Conservation (phyloP, 371 early-diverging fungal genomes). For the Actinomucor elegans region DNA sequence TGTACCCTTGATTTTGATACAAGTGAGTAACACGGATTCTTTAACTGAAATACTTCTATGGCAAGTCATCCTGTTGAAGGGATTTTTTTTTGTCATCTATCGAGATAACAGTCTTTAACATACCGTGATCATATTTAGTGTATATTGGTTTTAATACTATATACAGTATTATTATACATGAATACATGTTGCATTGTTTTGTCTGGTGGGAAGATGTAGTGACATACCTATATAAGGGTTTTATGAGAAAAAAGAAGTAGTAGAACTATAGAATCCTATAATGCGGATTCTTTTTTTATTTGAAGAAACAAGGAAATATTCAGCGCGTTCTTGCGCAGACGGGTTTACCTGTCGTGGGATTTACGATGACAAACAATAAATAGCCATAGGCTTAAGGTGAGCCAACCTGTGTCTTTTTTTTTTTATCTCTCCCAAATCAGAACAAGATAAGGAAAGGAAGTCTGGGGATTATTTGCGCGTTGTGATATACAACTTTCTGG, state of each 20-base stretch:
- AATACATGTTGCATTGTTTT: neutral
- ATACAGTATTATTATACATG: neutral
- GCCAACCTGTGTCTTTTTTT: neutral
- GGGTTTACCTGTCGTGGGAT: slow-evolving; percentile 11
- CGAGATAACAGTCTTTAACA: too few species aligned
- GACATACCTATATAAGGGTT: neutral
- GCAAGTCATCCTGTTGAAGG: too few species aligned
- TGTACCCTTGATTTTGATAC: too few species aligned
- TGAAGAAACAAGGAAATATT: neutral
- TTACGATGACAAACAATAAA: slow-evolving; percentile 19
- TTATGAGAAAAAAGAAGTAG: neutral
- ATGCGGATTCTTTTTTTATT: neutral
- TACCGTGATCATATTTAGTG: too few species aligned
- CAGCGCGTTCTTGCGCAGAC: neutral
- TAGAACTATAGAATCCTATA: neutral
- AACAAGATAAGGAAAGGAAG: neutral
- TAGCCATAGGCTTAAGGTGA: neutral
- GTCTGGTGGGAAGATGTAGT: neutral
- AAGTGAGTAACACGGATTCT: too few species aligned
- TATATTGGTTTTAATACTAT: neutral
- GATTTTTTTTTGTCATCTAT: too few species aligned
- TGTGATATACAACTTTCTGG: slow-evolving; percentile 1
- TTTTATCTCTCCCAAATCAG: neutral
- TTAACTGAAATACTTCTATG: too few species aligned
- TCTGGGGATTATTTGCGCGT: neutral